Percentiles rank a stretch among this genome's conserved stretches.
Evolutionary conservation across 2,329 filamentous ascomycete species (phyloP).

Genomic region (Colletotrichum coccodes): DNA sequence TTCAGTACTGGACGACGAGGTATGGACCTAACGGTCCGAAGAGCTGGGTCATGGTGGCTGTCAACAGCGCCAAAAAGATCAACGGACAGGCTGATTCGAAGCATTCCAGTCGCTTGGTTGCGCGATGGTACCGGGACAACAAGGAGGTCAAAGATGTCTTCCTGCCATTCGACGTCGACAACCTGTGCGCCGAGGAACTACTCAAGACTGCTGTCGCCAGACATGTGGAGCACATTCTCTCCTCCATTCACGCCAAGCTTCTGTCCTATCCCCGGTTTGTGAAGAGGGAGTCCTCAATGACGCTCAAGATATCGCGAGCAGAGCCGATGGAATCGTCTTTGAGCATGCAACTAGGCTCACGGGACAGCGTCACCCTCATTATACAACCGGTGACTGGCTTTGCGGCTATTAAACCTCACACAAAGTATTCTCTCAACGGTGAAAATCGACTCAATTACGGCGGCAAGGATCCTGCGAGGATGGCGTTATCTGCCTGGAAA

Average conservation of each 20-base stretch:
- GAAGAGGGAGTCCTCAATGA: constrained; percentile 66
- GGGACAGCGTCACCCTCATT: constrained; percentile 68
- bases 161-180: constrained; percentile 73
- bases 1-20: constrained; percentile 89
- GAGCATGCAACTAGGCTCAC: constrained; percentile 74
- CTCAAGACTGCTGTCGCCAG: constrained; percentile 79
- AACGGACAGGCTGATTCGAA: constrained; percentile 51
- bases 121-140: constrained; percentile 88
- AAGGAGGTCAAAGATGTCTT: constrained; percentile 76
- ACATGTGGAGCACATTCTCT: constrained; percentile 79
- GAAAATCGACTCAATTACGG: constrained; percentile 74
- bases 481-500: constrained; percentile 66
- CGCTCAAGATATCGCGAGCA: constrained; percentile 64
- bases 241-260: constrained; percentile 71
- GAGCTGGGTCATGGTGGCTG: constrained; percentile 91
- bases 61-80: constrained; percentile 71
- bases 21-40: constrained; percentile 69
- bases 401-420: constrained; percentile 76
- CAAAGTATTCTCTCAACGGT: constrained; percentile 62
- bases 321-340: constrained; percentile 77
- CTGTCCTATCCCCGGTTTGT: constrained; percentile 69
- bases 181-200: constrained; percentile 79
- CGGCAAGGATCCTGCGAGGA: constrained; percentile 66
- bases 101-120: constrained; percentile 63
- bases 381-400: constrained; percentile 84